Evolutionary conservation across 2,329 filamentous ascomycete genomes (phyloP), one percentile per base, ranked within the genome.

Genomic region (Alternaria atra): DNA sequence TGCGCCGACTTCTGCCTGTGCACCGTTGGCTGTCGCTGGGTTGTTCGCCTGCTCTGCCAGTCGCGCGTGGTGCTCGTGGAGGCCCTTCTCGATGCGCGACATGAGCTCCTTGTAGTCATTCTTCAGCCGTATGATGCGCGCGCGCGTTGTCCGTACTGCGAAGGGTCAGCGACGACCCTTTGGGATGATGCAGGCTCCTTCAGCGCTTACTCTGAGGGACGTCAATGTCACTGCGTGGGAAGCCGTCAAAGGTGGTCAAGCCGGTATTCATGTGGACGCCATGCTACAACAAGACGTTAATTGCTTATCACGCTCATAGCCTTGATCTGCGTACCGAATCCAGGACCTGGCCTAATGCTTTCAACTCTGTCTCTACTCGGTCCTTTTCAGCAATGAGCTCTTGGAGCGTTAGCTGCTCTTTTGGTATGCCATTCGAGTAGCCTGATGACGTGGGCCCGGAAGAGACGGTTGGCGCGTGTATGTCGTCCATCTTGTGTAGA

Each of bases 61-160:
- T 63, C 82, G 88, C n/a, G 93, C 93, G 77, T 98, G 97, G 75
- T 95, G 91, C 67, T 91, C 89, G 75, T 98, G 93, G n/a, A 99
- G 85, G 47, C 89, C 89, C 73, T 90, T 90, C 79, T 98, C 95
- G 69, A 98, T 90, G 60, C 86, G 84, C 59, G 81, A 81, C 93
- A 98, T 97, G 43, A 97, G 81, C 39, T 89, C 88, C 77, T 96
- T 97, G 82, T 97, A 94, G 79, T 99, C 95, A 75, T 97, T 98
- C 66, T 91, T 90, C 39, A 98, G 85, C 68, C 90, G 85, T 68
- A 98, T 95, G 69, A 99, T 97, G 62, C 92, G 89, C 29, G 94
- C 87, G 79, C 95, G 87, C 37, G 94, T 97, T n/a, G 93, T 97
- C 63, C 95, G 92, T 75, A 99, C 92, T 96, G 71, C 59, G n/a